These are phyloP conservation scores for Arthrobotrys entomopaga DNA, from an alignment of 2,329 filamentous ascomycete species.

Conservation along the genomic window DNA sequence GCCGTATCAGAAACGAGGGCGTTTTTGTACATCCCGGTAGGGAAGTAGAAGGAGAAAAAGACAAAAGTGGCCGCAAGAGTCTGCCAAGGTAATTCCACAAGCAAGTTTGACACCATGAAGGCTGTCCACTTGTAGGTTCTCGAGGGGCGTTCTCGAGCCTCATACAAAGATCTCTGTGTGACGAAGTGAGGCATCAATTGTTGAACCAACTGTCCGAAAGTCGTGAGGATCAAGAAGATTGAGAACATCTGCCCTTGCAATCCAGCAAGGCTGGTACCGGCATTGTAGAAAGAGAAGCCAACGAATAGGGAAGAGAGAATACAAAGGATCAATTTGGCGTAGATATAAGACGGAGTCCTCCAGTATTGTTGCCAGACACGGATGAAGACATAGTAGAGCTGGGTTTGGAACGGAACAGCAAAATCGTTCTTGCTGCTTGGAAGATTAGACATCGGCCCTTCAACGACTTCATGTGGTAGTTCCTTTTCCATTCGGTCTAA, in stretches of 20 bases:
- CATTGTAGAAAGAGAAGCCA: slow-evolving; percentile 81
- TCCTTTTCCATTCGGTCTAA: slow-evolving; percentile 63
- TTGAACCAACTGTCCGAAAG: slow-evolving; percentile 82
- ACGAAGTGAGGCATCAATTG: slow-evolving; percentile 89
- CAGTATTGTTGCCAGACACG: slow-evolving; percentile 93
- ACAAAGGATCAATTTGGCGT: slow-evolving; percentile 79
- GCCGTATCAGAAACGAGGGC: slow-evolving; percentile 71
- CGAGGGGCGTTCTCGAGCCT: slow-evolving; percentile 88
- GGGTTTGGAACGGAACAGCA: slow-evolving; percentile 76
- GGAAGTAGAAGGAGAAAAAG: slow-evolving; percentile 85
- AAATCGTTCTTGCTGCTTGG: slow-evolving; percentile 77
- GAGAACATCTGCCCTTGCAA: slow-evolving; percentile 87
- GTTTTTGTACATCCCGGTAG: slow-evolving; percentile 79
- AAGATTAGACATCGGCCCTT: slow-evolving; percentile 60
- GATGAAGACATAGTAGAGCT: slow-evolving; percentile 74
- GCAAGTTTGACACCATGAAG: slow-evolving; percentile 83
- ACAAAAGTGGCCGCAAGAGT: slow-evolving; percentile 83
- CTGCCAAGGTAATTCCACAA: slow-evolving; percentile 87
- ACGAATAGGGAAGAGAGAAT: slow-evolving; percentile 74
- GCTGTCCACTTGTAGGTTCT: slow-evolving; percentile 85
- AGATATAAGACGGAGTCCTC: slow-evolving; percentile 89
- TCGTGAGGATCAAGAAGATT: slow-evolving; percentile 83
- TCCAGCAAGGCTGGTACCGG: slow-evolving; percentile 77
- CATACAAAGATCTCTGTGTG: slow-evolving; percentile 80
- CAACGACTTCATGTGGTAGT: slow-evolving; percentile 45